phyloP scores from a whole-genome alignment of 1,284 basidiomycete species.

The Boletus smithii region DNA sequence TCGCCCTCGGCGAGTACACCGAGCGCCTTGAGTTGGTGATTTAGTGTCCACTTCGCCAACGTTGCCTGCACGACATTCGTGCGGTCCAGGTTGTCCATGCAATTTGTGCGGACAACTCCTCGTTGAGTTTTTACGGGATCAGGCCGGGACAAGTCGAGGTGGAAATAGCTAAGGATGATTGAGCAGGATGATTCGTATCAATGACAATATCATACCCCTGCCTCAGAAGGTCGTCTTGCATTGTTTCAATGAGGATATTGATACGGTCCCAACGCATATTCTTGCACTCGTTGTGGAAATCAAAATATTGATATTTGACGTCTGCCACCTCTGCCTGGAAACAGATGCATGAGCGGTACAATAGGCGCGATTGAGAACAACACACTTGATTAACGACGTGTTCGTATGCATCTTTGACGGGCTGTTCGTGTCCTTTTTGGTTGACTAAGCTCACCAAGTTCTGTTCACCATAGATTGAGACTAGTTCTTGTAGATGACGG shows the following conservation, averaged over 20 bases:
- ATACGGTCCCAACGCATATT: conserved; percentile 96
- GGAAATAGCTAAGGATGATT: conserved; percentile 63
- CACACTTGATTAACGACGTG: conserved; percentile 63
- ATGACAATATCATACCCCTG: conserved; percentile 55
- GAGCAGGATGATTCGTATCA: not conserved
- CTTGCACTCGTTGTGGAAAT: conserved; percentile 97
- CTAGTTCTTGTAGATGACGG: conserved; percentile 75
- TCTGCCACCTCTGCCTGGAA: conserved; percentile 57
- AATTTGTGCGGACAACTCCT: conserved; percentile 79
- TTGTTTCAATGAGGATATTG: conserved; percentile 73
- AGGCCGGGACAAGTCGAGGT: conserved; percentile 47
- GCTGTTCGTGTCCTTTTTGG: conserved; percentile 91
- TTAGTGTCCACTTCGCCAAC: conserved; percentile 81
- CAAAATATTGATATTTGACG: conserved; percentile 93
- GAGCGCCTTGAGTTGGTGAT: conserved; percentile 71
- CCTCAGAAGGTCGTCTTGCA: conserved; percentile 70
- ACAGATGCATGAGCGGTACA: conserved; percentile 2
- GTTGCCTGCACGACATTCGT: conserved; percentile 96
- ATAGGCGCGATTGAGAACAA: not conserved
- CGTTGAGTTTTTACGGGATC: conserved; percentile 56
- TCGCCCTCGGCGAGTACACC: conserved; percentile 72
- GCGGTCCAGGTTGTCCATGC: conserved; percentile 95
- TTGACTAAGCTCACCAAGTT: conserved; percentile 92
- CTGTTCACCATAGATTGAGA: conserved; percentile 76
- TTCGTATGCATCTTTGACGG: conserved; percentile 96